Base-by-base conservation (phyloP, 805 yeast genomes). In the Yarrowia bubula region DNA sequence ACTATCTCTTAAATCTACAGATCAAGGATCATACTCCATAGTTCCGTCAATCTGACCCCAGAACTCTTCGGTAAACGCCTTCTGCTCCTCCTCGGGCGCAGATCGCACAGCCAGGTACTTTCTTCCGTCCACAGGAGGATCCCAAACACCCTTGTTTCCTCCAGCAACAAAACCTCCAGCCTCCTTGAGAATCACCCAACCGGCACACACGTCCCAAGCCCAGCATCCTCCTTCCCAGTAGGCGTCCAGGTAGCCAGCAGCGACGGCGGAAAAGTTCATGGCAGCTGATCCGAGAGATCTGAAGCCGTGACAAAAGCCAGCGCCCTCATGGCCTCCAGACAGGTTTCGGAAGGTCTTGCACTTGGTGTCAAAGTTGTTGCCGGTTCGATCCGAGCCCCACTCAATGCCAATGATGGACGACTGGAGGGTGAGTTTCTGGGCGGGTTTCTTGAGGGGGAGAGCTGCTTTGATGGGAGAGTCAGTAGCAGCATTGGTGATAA, bases 211-310 rank as follows among this genome's bases (percentile, higher is more conserved):
- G 71, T 86, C 89, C 89, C 89, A 86, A 28, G 85, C 82, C 71
- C 81, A 84, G 71, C 87, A 84, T n/a, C 88, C 88, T 58, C 87
- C 88, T 73, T 84, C 88, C 88, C 89, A 86, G 73, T 86, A 86
- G 4, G 84, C 80, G 70, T 86, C 89, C 32, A 84, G 67, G 66
- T 77, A 78, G 6, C 89, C 89, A 3, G 82, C 77, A 0, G 89
- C 88, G 5, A 83, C 84, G 50, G 81, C 80, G 51, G 86, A 80
- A 42, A 84, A 73, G 70, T 85, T 85, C 81, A 85, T 79, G 6
- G 89, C 89, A 0, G 89, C 88, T 17, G 87, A 83, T 2, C 89
- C 89, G 65, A 83, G 74, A 18, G 84, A 78, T 71, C 89, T 79
- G 71, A 83, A 83, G 0, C 89, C 89, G 70, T 86, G 89, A 41